Base-by-base conservation (phyloP, 75 land plant species). In the Pinus albicaulis region DNA sequence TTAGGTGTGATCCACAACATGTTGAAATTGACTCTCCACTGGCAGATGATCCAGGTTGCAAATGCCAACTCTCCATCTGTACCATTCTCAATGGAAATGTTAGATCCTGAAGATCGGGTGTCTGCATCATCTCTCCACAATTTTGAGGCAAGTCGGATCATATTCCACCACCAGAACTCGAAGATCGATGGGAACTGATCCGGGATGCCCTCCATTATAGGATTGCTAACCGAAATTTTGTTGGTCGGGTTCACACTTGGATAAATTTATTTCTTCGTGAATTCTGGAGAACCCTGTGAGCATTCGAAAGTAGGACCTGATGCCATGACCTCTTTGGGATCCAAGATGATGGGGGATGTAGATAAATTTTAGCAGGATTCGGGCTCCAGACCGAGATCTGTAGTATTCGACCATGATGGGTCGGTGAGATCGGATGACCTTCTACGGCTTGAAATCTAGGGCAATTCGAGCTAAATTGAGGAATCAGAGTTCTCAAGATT, bases 91-190 rank as follows among this genome's bases (percentile, higher is more conserved):
- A n/a, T n/a, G n/a, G n/a, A n/a, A n/a, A n/a, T n/a, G n/a, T n/a
- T n/a, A n/a, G n/a, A n/a, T n/a, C n/a, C n/a, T n/a, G n/a, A n/a
- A n/a, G n/a, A n/a, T n/a, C n/a, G n/a, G n/a, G n/a, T n/a, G 70
- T 78, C 31, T 63, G 79, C 73, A 92, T 87, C 95, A 92, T 90
- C 73, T 76, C 71, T 90, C 89, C 56, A 92, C 26, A 57, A 91
- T 80, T 76, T 38, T 76, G 64, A 92, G 80, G 65, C 93, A 92
- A 64, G 85, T 86, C 11, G 80, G 76, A 77, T 92, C 95, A 74
- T 92, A 93, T 74, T 92, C 95, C 52, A 92, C 95, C 8, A 90
- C 93, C 14, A 92, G 86, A 69, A 92, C 93, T 71, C 89, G 76
- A 38, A 92, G 48, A 4, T 93, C 92, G 13, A 76, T 91, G 95